Base-by-base conservation (phyloP, 345 rosid species). In the Cochlearia excelsa region DNA sequence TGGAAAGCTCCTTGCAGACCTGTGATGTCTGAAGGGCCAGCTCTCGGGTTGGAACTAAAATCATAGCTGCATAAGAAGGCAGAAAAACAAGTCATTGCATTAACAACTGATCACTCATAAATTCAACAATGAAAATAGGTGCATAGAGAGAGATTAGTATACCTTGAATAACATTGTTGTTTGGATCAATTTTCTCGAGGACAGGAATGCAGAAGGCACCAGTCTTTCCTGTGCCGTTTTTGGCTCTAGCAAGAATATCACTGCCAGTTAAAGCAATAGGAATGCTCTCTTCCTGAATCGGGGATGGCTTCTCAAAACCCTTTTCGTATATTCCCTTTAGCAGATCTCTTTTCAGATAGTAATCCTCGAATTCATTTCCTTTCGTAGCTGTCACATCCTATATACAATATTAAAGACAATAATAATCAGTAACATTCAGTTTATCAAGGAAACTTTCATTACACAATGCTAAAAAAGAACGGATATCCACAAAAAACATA, bases 351-450 rank as follows among this genome's bases (percentile, higher is more conserved):
- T 94, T 94, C 65, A 94, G 79, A 76, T 90, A 94, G 72, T 94
- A 94, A 75, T 94, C 99, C 80, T 94, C 99, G 35, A 94, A 94
- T 64, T 94, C 99, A 53, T 94, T 94, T 68, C 99, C 97, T 66
- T 94, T 94, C 0, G 99, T 94, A 33, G 99, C 97, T 40, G 99
- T 94, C 65, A 94, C 99, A 74, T 94, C 99, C 99, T 94, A 79
- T 57, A 57, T 26, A 59, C n/a, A 70, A 66, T 1, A 54, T 9
- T 0, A 11, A 46, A 61, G 29, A 57, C 51, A 63, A n/a, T 41
- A 26, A 85, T 51, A 90, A 88, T 38, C 28, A 29, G 0, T 1
- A 43, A 11, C 16, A 2, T 37, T 37, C 40, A 33, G 3, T 33
- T 30, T 45, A 7, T 46, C 40, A 37, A 28, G 40, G 35, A 33